Base-by-base conservation (phyloP, 768 basidiomycete genomes). In the Mycena vulgaris region DNA sequence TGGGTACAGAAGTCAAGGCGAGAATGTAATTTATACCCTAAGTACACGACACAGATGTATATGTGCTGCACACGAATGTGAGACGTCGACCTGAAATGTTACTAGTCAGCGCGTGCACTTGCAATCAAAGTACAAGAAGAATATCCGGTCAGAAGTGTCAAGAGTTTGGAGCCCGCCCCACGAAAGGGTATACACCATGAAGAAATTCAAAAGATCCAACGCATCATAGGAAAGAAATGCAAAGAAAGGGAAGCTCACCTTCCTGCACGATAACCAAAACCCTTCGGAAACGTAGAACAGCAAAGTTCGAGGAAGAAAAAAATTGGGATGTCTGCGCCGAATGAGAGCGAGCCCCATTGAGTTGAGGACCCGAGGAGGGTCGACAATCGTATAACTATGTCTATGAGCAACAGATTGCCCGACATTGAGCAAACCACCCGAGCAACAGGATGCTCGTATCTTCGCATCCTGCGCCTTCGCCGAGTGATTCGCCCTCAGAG, bases 311-410 rank as follows among this genome's bases (percentile, higher is more conserved):
- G 30, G 27, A 68, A 76, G 77, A 76, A 85, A 89, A 92, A 93
- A 93, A 90, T 87, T 74, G 59, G 75, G 53, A 73, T 40, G 27
- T 49, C 76, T 79, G 83, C 85, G 90, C 87, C 90, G 89, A 84
- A 83, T 80, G 87, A 93, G 91, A 94, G 92, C 93, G 91, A 94
- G 93, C 93, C 93, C 93, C 93, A 93, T 94, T 94, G 89, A 87
- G 93, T 93, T 93, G 86, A 89, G 81, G 86, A 86, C 83, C 75
- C 78, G 42, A 69, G 71, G 75, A 78, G 76, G 67, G 79, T 83
- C 86, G 71, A 87, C 90, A 89, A 94, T 90, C 93, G 93, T 89
- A 94, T 94, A 88, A 93, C 93, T 94, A 79, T 94, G 82, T 86
- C 90, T 91, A 94, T 92, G 93, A 94, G 93, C 87, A 94, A 93